phyloP scores from a whole-genome alignment of 78 protist species.

The Polysphondylium violaceum region DNA sequence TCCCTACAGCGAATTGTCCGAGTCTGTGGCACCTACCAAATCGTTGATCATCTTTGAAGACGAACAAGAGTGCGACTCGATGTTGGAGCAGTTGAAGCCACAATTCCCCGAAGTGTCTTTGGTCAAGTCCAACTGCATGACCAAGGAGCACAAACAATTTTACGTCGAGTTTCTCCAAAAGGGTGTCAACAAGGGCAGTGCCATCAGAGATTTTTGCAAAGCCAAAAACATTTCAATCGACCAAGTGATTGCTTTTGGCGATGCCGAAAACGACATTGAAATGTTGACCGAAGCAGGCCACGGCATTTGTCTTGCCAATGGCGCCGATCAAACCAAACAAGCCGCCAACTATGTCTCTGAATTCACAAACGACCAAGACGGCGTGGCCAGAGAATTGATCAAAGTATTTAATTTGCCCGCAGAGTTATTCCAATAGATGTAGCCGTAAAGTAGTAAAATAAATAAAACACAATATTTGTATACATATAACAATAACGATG shows the following conservation, averaged over 20 bases:
- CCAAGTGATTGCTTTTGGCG: constrained; percentile 63
- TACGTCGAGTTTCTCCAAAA: constrained; percentile 43
- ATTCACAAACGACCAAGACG: constrained; percentile 68
- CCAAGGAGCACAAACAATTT: constrained; percentile 40
- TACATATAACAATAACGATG: background rate
- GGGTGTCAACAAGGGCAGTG: constrained; percentile 52
- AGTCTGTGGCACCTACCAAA: constrained; percentile 14
- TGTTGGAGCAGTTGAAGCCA: constrained; percentile 21
- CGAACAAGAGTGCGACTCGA: constrained; percentile 30
- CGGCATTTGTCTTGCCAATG: constrained; percentile 72
- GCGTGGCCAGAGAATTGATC: constrained; percentile 74
- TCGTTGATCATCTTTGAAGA: constrained; percentile 48
- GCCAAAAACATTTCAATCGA: background rate
- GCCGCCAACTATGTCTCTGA: background rate
- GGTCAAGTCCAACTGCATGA: constrained; percentile 57
- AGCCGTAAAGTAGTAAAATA: background rate
- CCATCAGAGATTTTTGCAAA: constrained; percentile 23
- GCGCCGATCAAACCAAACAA: constrained; percentile 31
- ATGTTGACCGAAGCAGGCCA: constrained; percentile 41
- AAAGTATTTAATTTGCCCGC: constrained; percentile 58
- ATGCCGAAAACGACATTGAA: constrained; percentile 72
- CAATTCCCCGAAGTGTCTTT: constrained; percentile 21
- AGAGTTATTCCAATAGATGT: constrained; percentile 42
- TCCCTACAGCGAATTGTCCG: background rate
- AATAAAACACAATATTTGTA: background rate